phyloP scores from a whole-genome alignment of 805 yeast genomes.

The Barnettozyma californica region DNA sequence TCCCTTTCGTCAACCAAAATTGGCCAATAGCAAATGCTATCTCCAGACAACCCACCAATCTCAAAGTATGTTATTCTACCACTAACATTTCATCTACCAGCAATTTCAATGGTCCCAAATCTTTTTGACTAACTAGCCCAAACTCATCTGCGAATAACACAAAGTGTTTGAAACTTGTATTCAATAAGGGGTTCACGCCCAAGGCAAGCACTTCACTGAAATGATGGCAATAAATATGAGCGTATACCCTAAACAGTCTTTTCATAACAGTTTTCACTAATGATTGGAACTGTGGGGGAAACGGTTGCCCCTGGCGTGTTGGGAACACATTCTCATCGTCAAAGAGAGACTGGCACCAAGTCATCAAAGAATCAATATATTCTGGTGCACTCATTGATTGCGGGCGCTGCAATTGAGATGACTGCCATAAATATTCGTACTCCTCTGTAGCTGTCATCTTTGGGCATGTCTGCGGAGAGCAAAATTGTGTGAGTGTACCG shows the following conservation, averaged over 20 bases:
- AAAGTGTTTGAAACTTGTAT: constrained; percentile 92
- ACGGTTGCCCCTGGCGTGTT: constrained; percentile 83
- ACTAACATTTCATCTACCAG: constrained; percentile 47
- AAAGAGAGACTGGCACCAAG: constrained; percentile 89
- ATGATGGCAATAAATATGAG: constrained; percentile 97
- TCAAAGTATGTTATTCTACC: not conserved
- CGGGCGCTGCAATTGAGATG: constrained; percentile 63
- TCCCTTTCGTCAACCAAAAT: not conserved
- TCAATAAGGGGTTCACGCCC: constrained; percentile 87
- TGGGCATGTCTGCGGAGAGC: constrained; percentile 93
- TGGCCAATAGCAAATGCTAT: not conserved
- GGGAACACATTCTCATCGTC: constrained; percentile 93
- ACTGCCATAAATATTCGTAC: constrained; percentile 97
- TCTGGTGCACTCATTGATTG: constrained; percentile 90
- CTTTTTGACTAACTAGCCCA: constrained; percentile 67
- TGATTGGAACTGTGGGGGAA: constrained; percentile 76
- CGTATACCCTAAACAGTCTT: constrained; percentile 88
- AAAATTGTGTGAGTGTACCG: constrained; percentile 92
- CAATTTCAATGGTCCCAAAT: constrained; percentile 89
- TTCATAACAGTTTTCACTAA: constrained; percentile 84
- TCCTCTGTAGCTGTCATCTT: constrained; percentile 97
- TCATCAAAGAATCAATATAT: constrained; percentile 88
- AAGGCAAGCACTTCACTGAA: constrained; percentile 91
- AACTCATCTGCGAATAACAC: constrained; percentile 85
- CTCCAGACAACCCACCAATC: not conserved